A percentile compares a stretch with the other conserved stretches of the same genome.
These are phyloP conservation scores for Annulohypoxylon stygium DNA, from an alignment of 495 filamentous ascomycete genomes.

Conservation along the genomic window DNA sequence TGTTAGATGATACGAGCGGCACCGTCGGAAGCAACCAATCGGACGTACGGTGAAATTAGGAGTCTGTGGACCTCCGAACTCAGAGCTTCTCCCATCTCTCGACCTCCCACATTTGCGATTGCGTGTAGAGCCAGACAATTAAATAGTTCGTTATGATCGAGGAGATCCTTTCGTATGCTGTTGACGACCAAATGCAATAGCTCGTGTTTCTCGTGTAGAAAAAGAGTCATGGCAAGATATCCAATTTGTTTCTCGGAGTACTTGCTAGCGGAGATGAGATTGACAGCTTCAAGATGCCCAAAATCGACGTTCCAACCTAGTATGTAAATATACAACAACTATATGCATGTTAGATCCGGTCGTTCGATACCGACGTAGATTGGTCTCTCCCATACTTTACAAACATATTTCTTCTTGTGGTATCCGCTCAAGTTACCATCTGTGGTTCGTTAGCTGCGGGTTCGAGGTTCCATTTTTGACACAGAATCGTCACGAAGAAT, in stretches of 20 bases:
- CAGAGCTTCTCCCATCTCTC: conserved; percentile 96
- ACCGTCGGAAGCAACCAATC: neutral
- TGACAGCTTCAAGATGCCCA: conserved; percentile 97
- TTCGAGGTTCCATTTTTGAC: conserved; percentile 36
- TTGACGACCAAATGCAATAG: conserved; percentile 96
- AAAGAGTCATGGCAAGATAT: conserved; percentile 96
- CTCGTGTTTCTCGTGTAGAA: conserved; percentile 97
- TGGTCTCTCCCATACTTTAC: conserved; percentile 74
- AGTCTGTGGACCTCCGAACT: conserved; percentile 93
- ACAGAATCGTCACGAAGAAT: conserved; percentile 27
- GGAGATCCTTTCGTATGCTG: conserved; percentile 95
- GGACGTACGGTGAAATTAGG: conserved; percentile 91
- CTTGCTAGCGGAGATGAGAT: conserved; percentile 94
- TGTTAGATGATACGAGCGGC: conserved; percentile 16
- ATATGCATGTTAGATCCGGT: conserved; percentile 48
- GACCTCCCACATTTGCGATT: conserved; percentile 96
- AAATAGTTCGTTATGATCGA: conserved; percentile 95
- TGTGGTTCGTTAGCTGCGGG: conserved; percentile 54
- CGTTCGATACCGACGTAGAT: neutral
- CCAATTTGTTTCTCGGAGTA: conserved; percentile 99
- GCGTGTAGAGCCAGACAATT: conserved; percentile 99
- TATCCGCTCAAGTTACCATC: conserved; percentile 93
- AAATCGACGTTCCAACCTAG: conserved; percentile 99
- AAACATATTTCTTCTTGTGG: conserved; percentile 99
- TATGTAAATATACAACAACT: conserved; percentile 98